These are phyloP conservation scores for Nothophytophthora sp. DNA, from an alignment of 352 stramenopile genomes.

Conservation along the genomic window DNA sequence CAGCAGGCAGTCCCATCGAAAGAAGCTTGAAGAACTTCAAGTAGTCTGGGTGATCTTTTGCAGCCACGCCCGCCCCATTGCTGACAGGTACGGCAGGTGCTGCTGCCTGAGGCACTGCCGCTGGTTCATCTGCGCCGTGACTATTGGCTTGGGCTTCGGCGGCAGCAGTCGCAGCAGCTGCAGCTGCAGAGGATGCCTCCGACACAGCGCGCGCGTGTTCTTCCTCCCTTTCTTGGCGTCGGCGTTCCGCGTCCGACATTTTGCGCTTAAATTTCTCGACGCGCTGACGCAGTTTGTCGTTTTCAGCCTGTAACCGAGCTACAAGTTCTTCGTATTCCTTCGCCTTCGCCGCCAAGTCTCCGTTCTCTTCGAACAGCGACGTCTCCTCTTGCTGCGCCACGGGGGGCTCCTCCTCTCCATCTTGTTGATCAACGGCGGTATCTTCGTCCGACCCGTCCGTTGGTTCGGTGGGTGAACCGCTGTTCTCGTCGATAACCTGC, in stretches of 20 bases:
- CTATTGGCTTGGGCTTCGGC: conserved; percentile 12
- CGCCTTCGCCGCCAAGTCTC: conserved; percentile 17
- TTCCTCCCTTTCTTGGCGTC: conserved; percentile 52
- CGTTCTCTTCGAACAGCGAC: conserved; percentile 25
- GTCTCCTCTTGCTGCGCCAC: conserved; percentile 26
- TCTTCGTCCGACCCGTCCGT: conserved; percentile 67
- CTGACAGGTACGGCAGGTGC: neutral
- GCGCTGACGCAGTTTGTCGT: conserved; percentile 69
- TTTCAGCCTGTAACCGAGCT: conserved; percentile 65
- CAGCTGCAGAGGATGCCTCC: conserved; percentile 27
- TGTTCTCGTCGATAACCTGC: conserved; percentile 77
- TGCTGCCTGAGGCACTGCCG: conserved; percentile 4
- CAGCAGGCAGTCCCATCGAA: conserved; percentile 73
- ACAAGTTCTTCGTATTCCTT: conserved; percentile 45
- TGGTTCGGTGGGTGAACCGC: conserved; percentile 50
- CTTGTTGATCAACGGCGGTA: conserved; percentile 26
- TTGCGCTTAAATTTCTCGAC: conserved; percentile 82
- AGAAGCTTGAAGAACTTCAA: conserved; percentile 86
- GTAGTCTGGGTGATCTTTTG: conserved; percentile 76
- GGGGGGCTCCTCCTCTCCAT: conserved; percentile 33
- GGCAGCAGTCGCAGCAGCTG: conserved; percentile 13
- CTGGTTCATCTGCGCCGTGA: neutral
- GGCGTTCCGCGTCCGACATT: conserved; percentile 51
- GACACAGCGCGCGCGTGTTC: conserved; percentile 42
- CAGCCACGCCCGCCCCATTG: conserved; percentile 41